Evolutionary conservation across 352 stramenopile species (phyloP).

Genomic region (Phytophthora tubulina): DNA sequence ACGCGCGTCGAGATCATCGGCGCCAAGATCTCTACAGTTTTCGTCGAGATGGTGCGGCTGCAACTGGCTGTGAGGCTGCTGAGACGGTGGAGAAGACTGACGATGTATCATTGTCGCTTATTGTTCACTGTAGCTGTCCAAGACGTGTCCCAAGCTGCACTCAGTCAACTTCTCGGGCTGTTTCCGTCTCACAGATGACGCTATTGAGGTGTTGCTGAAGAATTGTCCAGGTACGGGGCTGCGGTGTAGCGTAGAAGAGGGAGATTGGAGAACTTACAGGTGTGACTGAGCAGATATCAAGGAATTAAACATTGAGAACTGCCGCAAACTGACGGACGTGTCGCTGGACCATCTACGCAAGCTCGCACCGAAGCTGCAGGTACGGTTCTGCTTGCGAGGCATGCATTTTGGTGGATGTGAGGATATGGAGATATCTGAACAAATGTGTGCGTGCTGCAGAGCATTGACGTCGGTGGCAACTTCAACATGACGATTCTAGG

Average conservation of each 20-base stretch:
- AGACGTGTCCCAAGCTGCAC: slow-evolving; percentile 86
- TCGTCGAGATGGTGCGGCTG: slow-evolving; percentile 68
- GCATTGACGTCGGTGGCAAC: slow-evolving; percentile 87
- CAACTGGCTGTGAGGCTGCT: neutral
- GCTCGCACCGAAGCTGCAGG: slow-evolving; percentile 83
- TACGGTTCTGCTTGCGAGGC: slow-evolving; percentile 23
- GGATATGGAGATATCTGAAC: neutral
- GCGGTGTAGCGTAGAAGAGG: neutral
- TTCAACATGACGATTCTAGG: slow-evolving; percentile 92
- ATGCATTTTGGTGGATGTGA: neutral
- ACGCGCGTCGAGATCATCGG: slow-evolving; percentile 87
- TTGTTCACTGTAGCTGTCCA: slow-evolving; percentile 55
- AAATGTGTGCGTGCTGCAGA: slow-evolving; percentile 43
- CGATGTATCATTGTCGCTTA: slow-evolving; percentile 8
- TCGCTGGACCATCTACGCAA: slow-evolving; percentile 85
- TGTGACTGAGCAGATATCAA: slow-evolving; percentile 72
- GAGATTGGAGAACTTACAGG: neutral
- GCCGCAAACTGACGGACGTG: slow-evolving; percentile 86
- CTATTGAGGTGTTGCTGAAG: slow-evolving; percentile 80
- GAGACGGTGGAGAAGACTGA: neutral
- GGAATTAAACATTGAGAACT: slow-evolving; percentile 91
- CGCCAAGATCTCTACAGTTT: slow-evolving; percentile 84
- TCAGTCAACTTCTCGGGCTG: slow-evolving; percentile 89
- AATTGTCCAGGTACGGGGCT: slow-evolving; percentile 72
- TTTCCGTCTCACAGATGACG: slow-evolving; percentile 90